Evolutionary conservation across 2,329 filamentous ascomycete species (phyloP).

Genomic region (Xylogone sp.): DNA sequence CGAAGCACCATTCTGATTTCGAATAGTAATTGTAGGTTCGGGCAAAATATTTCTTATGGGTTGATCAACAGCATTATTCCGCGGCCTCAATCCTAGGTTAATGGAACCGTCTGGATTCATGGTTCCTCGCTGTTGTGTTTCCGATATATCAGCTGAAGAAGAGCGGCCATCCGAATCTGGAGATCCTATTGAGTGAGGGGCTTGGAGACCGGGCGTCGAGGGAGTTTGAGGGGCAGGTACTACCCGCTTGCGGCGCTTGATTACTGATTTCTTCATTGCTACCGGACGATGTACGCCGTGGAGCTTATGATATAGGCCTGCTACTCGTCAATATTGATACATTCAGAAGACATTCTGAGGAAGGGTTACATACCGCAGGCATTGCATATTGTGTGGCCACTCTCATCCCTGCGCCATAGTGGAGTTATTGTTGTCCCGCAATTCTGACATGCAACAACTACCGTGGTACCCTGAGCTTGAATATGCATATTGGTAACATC

Average conservation of each 20-base stretch:
- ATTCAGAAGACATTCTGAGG: neutral
- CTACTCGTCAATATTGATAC: conserved; percentile 11
- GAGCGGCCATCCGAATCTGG: conserved; percentile 28
- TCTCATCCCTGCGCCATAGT: conserved; percentile 90
- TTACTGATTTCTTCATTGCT: conserved; percentile 98
- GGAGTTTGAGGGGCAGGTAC: conserved; percentile 62
- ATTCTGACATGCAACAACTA: conserved; percentile 92
- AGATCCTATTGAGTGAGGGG: conserved; percentile 26
- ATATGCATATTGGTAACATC: conserved; percentile 45
- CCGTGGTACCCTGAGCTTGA: conserved; percentile 44
- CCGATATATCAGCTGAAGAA: conserved; percentile 14
- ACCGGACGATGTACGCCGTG: conserved; percentile 90
- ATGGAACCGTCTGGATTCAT: conserved; percentile 62
- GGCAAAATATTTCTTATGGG: conserved; percentile 20
- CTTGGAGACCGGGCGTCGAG: conserved; percentile 38
- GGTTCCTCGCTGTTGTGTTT: conserved; percentile 44
- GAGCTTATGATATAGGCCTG: conserved; percentile 92
- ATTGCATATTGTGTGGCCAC: conserved; percentile 96
- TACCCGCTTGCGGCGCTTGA: conserved; percentile 92
- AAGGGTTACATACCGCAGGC: conserved; percentile 73
- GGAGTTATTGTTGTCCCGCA: conserved; percentile 96
- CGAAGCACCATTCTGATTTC: conserved; percentile 16
- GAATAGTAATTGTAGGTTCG: conserved; percentile 18
- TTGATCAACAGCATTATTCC: conserved; percentile 25
- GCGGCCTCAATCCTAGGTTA: conserved; percentile 55